A percentile compares a stretch with the other conserved stretches of the same genome.
These are phyloP conservation scores for Dissophora ornata DNA, from an alignment of 192 early-diverging fungal species.

Conservation along the genomic window DNA sequence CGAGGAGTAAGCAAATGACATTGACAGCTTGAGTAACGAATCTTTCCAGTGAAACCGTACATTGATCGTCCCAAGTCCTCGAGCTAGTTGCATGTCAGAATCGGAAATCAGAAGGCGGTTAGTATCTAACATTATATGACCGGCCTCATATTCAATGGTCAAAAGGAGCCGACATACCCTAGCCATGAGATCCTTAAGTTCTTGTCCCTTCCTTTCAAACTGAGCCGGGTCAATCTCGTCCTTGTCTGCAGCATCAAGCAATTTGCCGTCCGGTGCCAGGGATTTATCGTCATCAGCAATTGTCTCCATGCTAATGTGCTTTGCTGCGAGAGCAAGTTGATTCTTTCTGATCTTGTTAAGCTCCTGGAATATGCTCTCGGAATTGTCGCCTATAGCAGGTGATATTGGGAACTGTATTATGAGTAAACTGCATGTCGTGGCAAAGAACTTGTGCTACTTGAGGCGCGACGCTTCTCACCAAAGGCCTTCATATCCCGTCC, in stretches of 20 bases:
- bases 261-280: constrained; percentile 42
- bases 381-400: constrained; percentile 44
- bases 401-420: too few relatives aligned
- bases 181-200: constrained; percentile 50
- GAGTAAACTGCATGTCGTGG: too few relatives aligned
- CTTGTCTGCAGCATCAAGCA: constrained; percentile 50
- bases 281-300: constrained; percentile 48
- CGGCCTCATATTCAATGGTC: too few relatives aligned
- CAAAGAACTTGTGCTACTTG: too few relatives aligned
- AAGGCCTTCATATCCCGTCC: constrained; percentile 52
- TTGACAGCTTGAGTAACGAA: neutral
- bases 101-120: neutral
- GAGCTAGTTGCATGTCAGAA: constrained; percentile 1
- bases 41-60: neutral
- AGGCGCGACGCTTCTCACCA: constrained; percentile 13
- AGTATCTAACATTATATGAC: neutral
- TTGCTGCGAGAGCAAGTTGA: constrained; percentile 43
- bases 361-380: constrained; percentile 52
- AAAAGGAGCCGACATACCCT: constrained; percentile 40
- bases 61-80: constrained; percentile 50
- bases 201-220: constrained; percentile 44
- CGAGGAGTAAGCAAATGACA: neutral
- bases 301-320: constrained; percentile 47
- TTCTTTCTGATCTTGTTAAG: constrained; percentile 48
- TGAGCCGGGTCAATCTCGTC: constrained; percentile 46